These are phyloP conservation scores for Heliocybe sulcata DNA, from an alignment of 1,284 basidiomycete genomes.

Conservation along the genomic window DNA sequence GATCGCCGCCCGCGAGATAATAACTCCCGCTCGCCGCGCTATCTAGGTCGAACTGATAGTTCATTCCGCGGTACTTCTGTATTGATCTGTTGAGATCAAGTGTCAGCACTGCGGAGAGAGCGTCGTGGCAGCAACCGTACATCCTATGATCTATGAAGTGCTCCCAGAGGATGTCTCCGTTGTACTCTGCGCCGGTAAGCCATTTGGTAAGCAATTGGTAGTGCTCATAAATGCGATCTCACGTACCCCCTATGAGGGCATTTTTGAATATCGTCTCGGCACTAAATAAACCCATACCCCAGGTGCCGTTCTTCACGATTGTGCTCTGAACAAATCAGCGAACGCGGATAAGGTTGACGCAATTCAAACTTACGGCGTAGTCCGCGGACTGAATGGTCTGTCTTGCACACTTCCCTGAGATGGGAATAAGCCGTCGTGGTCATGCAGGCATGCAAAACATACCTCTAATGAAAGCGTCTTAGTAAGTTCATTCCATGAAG, in stretches of 20 bases:
- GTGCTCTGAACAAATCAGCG: conserved; percentile 18
- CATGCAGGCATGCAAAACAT: background rate
- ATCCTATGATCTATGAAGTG: conserved; percentile 20
- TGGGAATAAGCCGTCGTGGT: background rate
- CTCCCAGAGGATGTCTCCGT: conserved; percentile 25
- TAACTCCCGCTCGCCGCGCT: no score
- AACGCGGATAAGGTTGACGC: background rate
- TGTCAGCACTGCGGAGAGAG: background rate
- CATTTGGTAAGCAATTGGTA: background rate
- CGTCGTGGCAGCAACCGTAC: conserved; percentile 23
- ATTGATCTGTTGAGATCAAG: conserved; percentile 22
- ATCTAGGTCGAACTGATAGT: conserved; percentile 52
- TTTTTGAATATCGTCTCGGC: conserved; percentile 17
- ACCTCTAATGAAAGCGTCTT: background rate
- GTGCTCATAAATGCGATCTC: no score
- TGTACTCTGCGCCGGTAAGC: conserved; percentile 18
- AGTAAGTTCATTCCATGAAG: background rate
- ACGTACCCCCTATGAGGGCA: conserved; percentile 32
- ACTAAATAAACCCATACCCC: conserved; percentile 39
- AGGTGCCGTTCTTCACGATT: conserved; percentile 25
- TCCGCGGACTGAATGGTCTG: conserved; percentile 14
- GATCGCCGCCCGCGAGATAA: no score
- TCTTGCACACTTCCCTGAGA: conserved; percentile 10
- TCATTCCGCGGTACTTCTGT: conserved; percentile 33
- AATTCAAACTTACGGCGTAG: conserved; percentile 6